These are phyloP conservation scores for Phytopythium cucurbitacearum DNA, from an alignment of 352 stramenopile genomes.

Conservation along the genomic window DNA sequence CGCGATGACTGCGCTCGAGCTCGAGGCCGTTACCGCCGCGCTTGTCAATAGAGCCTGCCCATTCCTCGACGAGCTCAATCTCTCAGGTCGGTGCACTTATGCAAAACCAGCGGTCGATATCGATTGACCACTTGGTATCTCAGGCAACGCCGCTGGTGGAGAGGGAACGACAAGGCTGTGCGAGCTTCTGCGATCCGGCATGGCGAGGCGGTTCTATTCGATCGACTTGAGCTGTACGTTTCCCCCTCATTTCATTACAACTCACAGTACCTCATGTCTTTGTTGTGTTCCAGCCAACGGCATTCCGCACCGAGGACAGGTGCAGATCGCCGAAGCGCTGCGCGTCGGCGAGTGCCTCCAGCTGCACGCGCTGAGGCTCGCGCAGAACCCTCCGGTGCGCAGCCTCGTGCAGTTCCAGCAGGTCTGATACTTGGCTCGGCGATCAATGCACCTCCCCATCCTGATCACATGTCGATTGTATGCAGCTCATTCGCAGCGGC, in stretches of 20 bases:
- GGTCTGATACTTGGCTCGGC: constrained; percentile 6
- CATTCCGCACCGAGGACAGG: constrained; percentile 32
- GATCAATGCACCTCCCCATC: background rate
- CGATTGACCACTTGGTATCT: background rate
- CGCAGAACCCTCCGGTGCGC: constrained; percentile 31
- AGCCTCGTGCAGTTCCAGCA: constrained; percentile 46
- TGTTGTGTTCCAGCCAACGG: constrained; percentile 34
- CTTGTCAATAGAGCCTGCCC: constrained; percentile 20
- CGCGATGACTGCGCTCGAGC: constrained; percentile 24
- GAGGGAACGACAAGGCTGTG: constrained; percentile 43
- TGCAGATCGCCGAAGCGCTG: constrained; percentile 36
- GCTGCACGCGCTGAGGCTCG: constrained; percentile 51
- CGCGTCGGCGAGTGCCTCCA: constrained; percentile 27
- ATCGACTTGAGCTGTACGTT: constrained; percentile 52
- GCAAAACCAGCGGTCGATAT: background rate
- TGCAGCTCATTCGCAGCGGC: constrained; percentile 38
- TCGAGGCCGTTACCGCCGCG: constrained; percentile 21
- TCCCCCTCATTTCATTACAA: background rate
- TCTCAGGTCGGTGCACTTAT: constrained; percentile 20
- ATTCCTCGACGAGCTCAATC: constrained; percentile 25
- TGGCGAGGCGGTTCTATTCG: constrained; percentile 21
- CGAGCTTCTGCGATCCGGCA: constrained; percentile 25
- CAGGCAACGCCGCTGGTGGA: constrained; percentile 39
- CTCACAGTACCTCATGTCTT: background rate
- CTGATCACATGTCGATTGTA: background rate